phyloP scores from a whole-genome alignment of 371 early-diverging fungal genomes.

The Mucor saturninus region DNA sequence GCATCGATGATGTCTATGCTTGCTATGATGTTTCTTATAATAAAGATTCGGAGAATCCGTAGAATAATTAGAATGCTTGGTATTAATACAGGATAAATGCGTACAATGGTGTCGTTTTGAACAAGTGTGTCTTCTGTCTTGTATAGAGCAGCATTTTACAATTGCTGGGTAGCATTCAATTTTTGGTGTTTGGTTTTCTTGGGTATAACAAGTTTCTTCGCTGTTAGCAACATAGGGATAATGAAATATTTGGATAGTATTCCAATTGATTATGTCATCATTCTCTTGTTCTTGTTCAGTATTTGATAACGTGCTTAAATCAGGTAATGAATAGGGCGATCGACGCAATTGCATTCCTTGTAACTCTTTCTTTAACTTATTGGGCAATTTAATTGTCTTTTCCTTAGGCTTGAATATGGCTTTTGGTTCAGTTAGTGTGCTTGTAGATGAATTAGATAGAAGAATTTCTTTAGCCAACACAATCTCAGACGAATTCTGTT shows the following conservation, averaged over 20 bases:
- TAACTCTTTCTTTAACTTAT: slow-evolving; percentile 25
- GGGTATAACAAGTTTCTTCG: neutral
- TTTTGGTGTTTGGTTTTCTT: too few relatives aligned
- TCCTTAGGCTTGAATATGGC: neutral
- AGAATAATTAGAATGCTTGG: slow-evolving; percentile 1
- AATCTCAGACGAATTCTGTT: neutral
- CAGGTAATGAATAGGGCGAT: slow-evolving; percentile 31
- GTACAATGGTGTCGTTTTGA: neutral
- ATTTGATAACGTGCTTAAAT: slow-evolving; percentile 10
- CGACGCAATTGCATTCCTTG: slow-evolving; percentile 21
- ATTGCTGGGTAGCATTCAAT: too few relatives aligned
- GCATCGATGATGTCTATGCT: slow-evolving; percentile 5
- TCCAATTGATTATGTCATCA: neutral
- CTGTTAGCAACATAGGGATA: neutral
- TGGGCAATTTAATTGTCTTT: slow-evolving; percentile 11
- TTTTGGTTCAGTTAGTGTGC: slow-evolving; percentile 6
- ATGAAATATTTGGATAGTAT: slow-evolving; percentile 4
- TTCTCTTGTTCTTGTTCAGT: neutral
- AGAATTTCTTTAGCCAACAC: neutral
- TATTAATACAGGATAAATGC: neutral
- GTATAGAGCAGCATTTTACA: too few relatives aligned
- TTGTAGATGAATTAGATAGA: slow-evolving; percentile 14
- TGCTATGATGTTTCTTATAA: slow-evolving; percentile 4
- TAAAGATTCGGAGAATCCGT: neutral
- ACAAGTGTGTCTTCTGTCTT: neutral